Percentiles rank a stretch among this genome's conserved stretches.
Evolutionary conservation across 495 filamentous ascomycete species (phyloP).

Genomic region (Cercophora scortea): DNA sequence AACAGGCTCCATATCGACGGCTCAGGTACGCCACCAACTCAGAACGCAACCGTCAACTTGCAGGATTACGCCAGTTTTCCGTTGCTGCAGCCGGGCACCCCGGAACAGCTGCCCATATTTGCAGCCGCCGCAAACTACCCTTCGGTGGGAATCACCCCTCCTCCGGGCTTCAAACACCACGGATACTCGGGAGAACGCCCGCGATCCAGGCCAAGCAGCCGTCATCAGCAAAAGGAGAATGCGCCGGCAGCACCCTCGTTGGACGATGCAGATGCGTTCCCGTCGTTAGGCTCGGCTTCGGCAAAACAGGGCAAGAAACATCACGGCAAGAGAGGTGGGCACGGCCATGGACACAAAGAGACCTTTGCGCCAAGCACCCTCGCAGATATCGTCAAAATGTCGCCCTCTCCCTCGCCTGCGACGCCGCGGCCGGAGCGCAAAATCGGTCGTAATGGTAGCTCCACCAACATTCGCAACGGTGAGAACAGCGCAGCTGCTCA

Average conservation of each 20-base stretch:
- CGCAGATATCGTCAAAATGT: slow-evolving; percentile 91
- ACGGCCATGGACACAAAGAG: slow-evolving; percentile 66
- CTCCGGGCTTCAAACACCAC: slow-evolving; percentile 53
- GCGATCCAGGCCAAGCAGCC: slow-evolving; percentile 78
- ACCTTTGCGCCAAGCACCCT: slow-evolving; percentile 66
- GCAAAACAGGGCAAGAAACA: slow-evolving; percentile 78
- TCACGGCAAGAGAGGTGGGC: slow-evolving; percentile 78
- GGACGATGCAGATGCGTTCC: slow-evolving; percentile 95
- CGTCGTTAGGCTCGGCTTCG: slow-evolving; percentile 75
- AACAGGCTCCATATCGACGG: slow-evolving; percentile 59
- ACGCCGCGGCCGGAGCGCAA: slow-evolving; percentile 42
- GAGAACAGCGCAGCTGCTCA: slow-evolving; percentile 75
- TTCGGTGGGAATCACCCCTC: slow-evolving; percentile 45
- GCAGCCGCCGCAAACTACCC: slow-evolving; percentile 45
- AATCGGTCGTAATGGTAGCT: slow-evolving; percentile 44
- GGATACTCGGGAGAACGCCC: slow-evolving; percentile 53
- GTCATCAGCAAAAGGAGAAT: slow-evolving; percentile 66
- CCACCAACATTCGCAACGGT: slow-evolving; percentile 48
- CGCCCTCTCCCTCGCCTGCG: slow-evolving; percentile 60
- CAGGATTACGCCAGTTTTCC: slow-evolving; percentile 91
- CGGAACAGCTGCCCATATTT: slow-evolving; percentile 52
- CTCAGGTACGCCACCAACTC: slow-evolving; percentile 51
- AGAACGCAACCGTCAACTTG: slow-evolving; percentile 62
- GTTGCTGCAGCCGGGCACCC: slow-evolving; percentile 54
- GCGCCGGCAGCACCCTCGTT: slow-evolving; percentile 66